phyloP scores from a whole-genome alignment of 345 rosid genomes.

The Eutrema yunnanense region DNA sequence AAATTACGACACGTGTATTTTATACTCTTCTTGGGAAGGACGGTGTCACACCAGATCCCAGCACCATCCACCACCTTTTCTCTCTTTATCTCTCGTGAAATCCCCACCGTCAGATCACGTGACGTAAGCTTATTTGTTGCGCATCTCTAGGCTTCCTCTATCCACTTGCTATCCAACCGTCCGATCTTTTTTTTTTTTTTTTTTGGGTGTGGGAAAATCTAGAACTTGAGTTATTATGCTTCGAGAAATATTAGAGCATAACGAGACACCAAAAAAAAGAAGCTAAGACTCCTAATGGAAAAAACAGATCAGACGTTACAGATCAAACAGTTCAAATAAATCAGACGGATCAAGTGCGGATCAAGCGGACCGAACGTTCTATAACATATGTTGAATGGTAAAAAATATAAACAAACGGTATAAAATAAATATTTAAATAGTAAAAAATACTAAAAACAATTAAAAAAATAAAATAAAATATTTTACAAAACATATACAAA shows the following conservation, averaged over 20 bases:
- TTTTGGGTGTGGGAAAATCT: not conserved
- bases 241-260: not conserved
- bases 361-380: no score
- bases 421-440: no score
- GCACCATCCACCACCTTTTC: not conserved
- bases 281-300: no score
- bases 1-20: not conserved
- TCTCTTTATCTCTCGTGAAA: not conserved
- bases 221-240: not conserved
- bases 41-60: constrained; percentile 17
- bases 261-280: no score
- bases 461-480: no score
- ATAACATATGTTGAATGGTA: no score
- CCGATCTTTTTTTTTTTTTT: not conserved
- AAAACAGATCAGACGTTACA: no score
- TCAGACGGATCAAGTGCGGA: no score
- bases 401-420: no score
- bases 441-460: no score
- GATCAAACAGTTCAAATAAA: no score
- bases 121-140: constrained; percentile 16
- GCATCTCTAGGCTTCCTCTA: constrained; percentile 25
- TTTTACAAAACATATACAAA: no score
- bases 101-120: constrained; percentile 29
- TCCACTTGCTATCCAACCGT: constrained; percentile 11
- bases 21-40: not conserved